These are phyloP conservation scores for Emydomyces testavorans DNA, from an alignment of 2,329 filamentous ascomycete genomes.

Conservation along the genomic window DNA sequence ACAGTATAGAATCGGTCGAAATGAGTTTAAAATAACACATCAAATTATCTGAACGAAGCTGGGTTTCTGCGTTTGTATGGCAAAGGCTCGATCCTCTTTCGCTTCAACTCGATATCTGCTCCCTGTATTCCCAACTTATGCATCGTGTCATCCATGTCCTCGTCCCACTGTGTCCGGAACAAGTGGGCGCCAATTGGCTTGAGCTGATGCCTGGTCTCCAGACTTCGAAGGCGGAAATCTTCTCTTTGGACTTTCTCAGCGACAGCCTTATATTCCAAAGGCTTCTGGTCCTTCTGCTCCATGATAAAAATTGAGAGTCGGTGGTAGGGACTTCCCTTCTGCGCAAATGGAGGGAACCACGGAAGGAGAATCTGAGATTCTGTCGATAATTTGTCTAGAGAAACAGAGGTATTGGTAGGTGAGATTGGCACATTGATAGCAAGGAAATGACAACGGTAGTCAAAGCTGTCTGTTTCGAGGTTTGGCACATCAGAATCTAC, in stretches of 20 bases:
- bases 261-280: constrained; percentile 48
- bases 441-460: constrained; percentile 75
- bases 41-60: constrained; percentile 33
- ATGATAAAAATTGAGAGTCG: constrained; percentile 73
- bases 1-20: constrained; percentile 24
- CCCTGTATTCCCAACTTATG: constrained; percentile 61
- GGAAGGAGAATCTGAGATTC: constrained; percentile 58
- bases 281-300: constrained; percentile 56
- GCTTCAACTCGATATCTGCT: constrained; percentile 72
- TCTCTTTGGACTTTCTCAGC: constrained; percentile 45
- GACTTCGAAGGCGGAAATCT: constrained; percentile 62
- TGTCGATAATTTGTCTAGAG: constrained; percentile 51
- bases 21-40: background rate
- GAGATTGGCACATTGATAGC: constrained; percentile 61
- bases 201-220: constrained; percentile 58
- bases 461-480: constrained; percentile 60
- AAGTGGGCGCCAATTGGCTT: constrained; percentile 69
- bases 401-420: constrained; percentile 49
- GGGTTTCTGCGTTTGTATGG: constrained; percentile 41
- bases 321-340: constrained; percentile 87
- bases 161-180: constrained; percentile 85
- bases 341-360: constrained; percentile 76
- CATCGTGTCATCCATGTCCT: constrained; percentile 80
- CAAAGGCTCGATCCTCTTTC: constrained; percentile 59
- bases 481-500: constrained; percentile 86